Percentiles rank a stretch among this genome's conserved stretches.
phyloP scores from a whole-genome alignment of 352 stramenopile genomes.

The Phytopythium chamaehyphon region DNA sequence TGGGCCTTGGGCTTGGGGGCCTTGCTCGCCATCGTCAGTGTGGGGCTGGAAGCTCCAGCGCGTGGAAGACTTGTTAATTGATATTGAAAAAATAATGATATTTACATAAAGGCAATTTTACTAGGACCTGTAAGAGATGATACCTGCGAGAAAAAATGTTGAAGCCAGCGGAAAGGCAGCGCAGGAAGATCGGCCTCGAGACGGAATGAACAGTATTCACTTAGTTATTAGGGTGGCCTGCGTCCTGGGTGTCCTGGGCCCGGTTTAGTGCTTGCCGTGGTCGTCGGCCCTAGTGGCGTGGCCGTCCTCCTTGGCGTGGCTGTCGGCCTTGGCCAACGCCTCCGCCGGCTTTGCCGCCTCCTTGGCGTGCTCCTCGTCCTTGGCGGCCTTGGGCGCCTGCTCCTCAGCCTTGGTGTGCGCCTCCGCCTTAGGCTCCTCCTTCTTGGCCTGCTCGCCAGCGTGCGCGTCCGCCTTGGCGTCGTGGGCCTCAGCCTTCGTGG shows the following conservation, averaged over 20 bases:
- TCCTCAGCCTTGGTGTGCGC: neutral
- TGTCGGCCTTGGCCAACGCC: neutral
- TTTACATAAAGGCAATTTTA: too few species aligned
- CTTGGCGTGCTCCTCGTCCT: conserved; percentile 6
- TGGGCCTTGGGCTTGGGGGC: neutral
- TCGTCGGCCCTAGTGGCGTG: conserved; percentile 11
- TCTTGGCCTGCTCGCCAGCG: conserved; percentile 6
- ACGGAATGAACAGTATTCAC: too few species aligned
- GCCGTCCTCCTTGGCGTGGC: conserved; percentile 3
- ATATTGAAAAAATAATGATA: too few species aligned
- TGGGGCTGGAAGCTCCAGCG: too few species aligned
- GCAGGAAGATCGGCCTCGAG: too few species aligned
- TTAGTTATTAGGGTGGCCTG: too few species aligned
- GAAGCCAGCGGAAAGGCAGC: too few species aligned
- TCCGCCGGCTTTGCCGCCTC: neutral
- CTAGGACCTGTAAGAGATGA: too few species aligned
- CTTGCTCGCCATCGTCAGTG: neutral
- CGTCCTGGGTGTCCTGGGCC: too few species aligned
- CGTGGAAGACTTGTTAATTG: too few species aligned
- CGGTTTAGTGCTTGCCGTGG: neutral
- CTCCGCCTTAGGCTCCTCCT: conserved; percentile 2
- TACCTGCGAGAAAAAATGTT: too few species aligned
- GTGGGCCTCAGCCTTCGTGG: neutral
- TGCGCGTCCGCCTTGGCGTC: conserved; percentile 6
- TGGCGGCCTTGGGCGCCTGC: neutral